Base-by-base conservation (phyloP, 2,329 filamentous ascomycete genomes). In the Dactylella cylindrospora region DNA sequence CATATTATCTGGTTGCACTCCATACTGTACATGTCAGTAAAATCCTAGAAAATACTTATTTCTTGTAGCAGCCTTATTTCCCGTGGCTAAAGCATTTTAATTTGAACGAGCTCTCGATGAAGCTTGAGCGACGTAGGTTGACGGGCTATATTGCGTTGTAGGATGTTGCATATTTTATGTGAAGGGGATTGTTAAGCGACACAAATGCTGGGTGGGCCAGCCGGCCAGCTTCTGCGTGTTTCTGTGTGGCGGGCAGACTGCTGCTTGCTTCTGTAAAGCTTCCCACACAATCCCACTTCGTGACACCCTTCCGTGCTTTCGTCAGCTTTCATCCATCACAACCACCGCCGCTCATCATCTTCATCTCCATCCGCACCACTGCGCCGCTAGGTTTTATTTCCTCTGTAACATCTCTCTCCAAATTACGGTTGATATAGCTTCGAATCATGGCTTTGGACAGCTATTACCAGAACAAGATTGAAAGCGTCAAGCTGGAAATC, bases 401-500 rank as follows among this genome's bases (percentile, higher is more conserved):
- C 19, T 40, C 3, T 40, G 23, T 9, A 13, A 40, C n/a, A n/a
- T n/a, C 23, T 32, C 49, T 15, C 31, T 41, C 20, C 49, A 20
- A 9, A 19, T 22, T 23, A 26, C 39, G n/a, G n/a, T n/a, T n/a
- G n/a, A n/a, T n/a, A 31, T 20, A 44, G 17, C 29, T 17, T 47
- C 40, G 33, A n/a, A 84, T 73, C 74, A 98, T 98, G 93, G 90
- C 91, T 82, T 88, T 98, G 77, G 93, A 97, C 76, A 95, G 87
- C 76, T 98, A 96, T 79, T 98, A 95, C 76, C 88, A 93, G 78
- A 97, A 97, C 81, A 98, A 98, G 81, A 97, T 97, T 77, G 93
- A 98, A 88, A 85, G 87, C 74, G 95, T 97, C 88, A 97, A 97
- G 86, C 90, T 98, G 74, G 91, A 98, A 83, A 98, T 98, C 74